A percentile compares a stretch with the other conserved stretches of the same genome.
Evolutionary conservation across 225 moss, liverwort and hornwort species (phyloP).

Genomic region (Neckera pumila): DNA sequence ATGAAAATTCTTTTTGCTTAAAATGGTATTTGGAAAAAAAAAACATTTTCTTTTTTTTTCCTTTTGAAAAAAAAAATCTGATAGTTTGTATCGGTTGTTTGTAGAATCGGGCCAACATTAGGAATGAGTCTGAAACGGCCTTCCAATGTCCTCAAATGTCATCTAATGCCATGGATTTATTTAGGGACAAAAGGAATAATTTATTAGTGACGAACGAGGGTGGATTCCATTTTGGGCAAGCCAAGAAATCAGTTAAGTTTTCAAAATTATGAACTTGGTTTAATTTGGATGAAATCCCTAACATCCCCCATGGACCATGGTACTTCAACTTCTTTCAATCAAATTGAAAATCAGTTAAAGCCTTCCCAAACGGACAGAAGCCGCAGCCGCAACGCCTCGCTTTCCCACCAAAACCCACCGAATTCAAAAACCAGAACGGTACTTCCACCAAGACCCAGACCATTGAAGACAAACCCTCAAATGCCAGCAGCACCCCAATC

Average conservation of each 20-base stretch:
- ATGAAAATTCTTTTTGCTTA: too few species aligned
- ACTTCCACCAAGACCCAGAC: neutral
- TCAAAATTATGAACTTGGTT: neutral
- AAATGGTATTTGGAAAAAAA: too few species aligned
- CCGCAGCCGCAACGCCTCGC: neutral
- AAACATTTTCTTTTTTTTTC: too few species aligned
- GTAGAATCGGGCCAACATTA: too few species aligned
- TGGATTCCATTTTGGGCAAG: neutral
- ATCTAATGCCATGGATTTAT: too few species aligned
- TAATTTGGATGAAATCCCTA: neutral
- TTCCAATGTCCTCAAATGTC: too few species aligned
- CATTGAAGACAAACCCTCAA: neutral
- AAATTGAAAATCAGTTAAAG: neutral
- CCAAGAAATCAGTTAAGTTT: too few species aligned
- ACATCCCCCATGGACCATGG: too few species aligned
- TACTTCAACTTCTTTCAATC: neutral
- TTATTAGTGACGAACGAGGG: rapidly evolving
- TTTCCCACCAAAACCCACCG: slow-evolving; percentile 1
- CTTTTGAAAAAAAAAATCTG: too few species aligned
- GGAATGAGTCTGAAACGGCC: too few species aligned
- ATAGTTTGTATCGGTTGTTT: too few species aligned
- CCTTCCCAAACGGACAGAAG: neutral
- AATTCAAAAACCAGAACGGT: neutral
- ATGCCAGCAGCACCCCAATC: neutral
- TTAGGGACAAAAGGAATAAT: too few species aligned